These are phyloP conservation scores for Ophiobolus disseminans DNA, from an alignment of 2,329 filamentous ascomycete genomes.

Conservation along the genomic window DNA sequence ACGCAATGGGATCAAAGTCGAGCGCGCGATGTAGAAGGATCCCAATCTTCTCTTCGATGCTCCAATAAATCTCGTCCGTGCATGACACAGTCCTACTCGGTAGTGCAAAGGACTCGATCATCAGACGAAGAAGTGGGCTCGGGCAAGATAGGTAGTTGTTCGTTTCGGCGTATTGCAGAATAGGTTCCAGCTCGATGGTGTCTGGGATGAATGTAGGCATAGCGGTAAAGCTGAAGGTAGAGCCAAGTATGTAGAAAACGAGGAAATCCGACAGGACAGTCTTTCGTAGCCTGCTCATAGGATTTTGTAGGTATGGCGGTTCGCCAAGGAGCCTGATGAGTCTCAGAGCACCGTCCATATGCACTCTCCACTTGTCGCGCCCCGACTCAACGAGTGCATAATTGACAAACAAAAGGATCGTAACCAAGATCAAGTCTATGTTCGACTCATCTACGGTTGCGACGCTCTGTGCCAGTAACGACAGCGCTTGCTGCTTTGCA, in stretches of 20 bases:
- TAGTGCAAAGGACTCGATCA: slow-evolving; percentile 46
- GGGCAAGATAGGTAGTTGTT: slow-evolving; percentile 52
- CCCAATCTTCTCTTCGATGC: slow-evolving; percentile 35
- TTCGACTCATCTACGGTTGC: slow-evolving; percentile 37
- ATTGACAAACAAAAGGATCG: slow-evolving; percentile 58
- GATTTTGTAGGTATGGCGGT: slow-evolving; percentile 32
- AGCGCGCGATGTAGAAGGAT: slow-evolving; percentile 34
- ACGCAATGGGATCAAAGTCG: slow-evolving; percentile 41
- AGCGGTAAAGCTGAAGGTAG: slow-evolving; percentile 40
- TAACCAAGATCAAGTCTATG: slow-evolving; percentile 54
- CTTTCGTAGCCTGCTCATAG: slow-evolving; percentile 43
- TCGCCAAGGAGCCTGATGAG: slow-evolving; percentile 52
- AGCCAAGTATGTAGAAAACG: slow-evolving; percentile 46
- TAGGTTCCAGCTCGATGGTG: slow-evolving; percentile 40
- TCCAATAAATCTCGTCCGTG: slow-evolving; percentile 5
- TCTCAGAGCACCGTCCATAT: slow-evolving; percentile 59
- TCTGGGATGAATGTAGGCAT: slow-evolving; percentile 38
- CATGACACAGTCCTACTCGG: slow-evolving; percentile 28
- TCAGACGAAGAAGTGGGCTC: slow-evolving; percentile 43
- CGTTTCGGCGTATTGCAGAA: slow-evolving; percentile 49
- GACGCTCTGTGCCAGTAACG: slow-evolving; percentile 49
- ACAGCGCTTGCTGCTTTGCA: slow-evolving; percentile 58
- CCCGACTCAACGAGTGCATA: slow-evolving; percentile 61
- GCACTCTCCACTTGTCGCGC: slow-evolving; percentile 59
- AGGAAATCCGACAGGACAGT: slow-evolving; percentile 46